These are phyloP conservation scores for Luvunga scandens DNA, from an alignment of 345 rosid genomes.

Conservation along the genomic window DNA sequence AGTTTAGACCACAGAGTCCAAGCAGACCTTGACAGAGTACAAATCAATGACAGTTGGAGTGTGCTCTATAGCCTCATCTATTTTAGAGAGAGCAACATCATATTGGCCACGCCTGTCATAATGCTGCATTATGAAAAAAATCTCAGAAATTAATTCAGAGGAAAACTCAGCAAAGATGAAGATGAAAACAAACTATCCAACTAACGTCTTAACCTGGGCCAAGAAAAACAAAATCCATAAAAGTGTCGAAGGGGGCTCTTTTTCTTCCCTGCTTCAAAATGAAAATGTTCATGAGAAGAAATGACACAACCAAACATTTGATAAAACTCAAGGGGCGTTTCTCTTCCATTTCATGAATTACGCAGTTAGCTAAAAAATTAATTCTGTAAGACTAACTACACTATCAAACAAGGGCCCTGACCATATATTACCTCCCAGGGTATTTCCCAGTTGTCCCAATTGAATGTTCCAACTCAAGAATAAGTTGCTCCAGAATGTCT, in stretches of 20 bases:
- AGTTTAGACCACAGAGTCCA: neutral
- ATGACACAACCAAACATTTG: neutral
- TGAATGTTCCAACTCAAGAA: constrained; percentile 85
- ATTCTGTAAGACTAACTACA: neutral
- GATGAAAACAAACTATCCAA: constrained; percentile 15
- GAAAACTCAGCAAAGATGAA: constrained; percentile 17
- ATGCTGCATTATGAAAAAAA: constrained; percentile 62
- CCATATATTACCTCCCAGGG: constrained; percentile 72
- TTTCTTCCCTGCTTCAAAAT: constrained; percentile 61
- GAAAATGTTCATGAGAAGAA: constrained; percentile 2
- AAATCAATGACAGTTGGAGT: constrained; percentile 98
- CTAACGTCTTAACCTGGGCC: constrained; percentile 73
- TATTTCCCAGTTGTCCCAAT: constrained; percentile 56
- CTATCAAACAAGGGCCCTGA: neutral
- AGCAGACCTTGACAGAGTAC: constrained; percentile 84
- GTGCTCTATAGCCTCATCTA: constrained; percentile 87
- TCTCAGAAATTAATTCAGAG: constrained; percentile 7
- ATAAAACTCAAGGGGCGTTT: neutral
- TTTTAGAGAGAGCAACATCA: constrained; percentile 73
- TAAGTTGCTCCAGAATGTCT: constrained; percentile 76
- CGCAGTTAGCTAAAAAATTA: neutral
- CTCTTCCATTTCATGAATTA: neutral
- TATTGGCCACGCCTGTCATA: constrained; percentile 88
- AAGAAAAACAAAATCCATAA: constrained; percentile 88
- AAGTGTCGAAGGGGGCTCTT: constrained; percentile 92